These are phyloP conservation scores for Thecaphora frezii DNA, from an alignment of 1,284 basidiomycete genomes.

Conservation along the genomic window DNA sequence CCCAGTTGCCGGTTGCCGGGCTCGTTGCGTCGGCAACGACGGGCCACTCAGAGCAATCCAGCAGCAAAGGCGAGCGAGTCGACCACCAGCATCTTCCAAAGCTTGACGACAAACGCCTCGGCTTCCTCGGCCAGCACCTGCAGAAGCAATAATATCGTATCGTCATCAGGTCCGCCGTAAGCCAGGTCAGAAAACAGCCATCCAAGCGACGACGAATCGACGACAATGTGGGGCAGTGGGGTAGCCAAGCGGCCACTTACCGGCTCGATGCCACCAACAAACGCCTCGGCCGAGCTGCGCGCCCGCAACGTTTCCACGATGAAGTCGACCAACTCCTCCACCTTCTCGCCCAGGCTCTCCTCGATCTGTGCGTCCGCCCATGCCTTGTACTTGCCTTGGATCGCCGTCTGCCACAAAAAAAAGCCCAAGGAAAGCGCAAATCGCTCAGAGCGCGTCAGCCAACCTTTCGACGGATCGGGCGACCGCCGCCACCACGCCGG, in stretches of 20 bases:
- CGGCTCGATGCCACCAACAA: slow-evolving; percentile 45
- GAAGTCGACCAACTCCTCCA: slow-evolving; percentile 46
- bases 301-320: slow-evolving; percentile 35
- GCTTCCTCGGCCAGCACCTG: slow-evolving; percentile 53
- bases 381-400: slow-evolving; percentile 26
- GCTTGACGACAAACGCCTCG: slow-evolving; percentile 36
- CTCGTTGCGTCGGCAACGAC: too few species aligned
- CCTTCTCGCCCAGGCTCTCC: slow-evolving; percentile 48
- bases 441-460: background rate
- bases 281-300: slow-evolving; percentile 13
- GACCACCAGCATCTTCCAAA: slow-evolving; percentile 47
- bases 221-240: background rate
- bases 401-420: background rate
- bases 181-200: too few species aligned
- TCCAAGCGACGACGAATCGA: too few species aligned
- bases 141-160: too few species aligned
- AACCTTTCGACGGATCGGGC: background rate
- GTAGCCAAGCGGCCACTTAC: slow-evolving; percentile 23
- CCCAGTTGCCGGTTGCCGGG: too few species aligned
- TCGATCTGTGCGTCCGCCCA: slow-evolving; percentile 45
- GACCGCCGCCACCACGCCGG: too few species aligned
- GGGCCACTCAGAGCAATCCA: background rate
- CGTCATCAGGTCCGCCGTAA: background rate
- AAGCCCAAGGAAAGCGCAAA: background rate
- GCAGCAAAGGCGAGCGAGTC: slow-evolving; percentile 33